Conservation (phyloP, 108 stramenopile species). For the Aureococcus anophagefferens region DNA sequence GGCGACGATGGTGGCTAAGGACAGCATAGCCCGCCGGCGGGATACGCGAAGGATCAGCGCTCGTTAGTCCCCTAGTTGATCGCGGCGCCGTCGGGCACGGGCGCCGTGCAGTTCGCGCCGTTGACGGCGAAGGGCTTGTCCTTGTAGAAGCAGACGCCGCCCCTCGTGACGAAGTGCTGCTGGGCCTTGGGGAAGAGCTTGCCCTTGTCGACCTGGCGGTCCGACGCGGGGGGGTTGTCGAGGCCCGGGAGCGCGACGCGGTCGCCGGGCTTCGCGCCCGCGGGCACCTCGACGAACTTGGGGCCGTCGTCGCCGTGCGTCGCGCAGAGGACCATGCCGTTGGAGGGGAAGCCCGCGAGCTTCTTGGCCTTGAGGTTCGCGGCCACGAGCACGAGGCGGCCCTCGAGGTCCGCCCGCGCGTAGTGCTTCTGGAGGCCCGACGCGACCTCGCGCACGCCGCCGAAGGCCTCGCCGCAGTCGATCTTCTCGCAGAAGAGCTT, state of each 20-base stretch:
- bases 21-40: too few relatives aligned
- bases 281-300: slow-evolving; percentile 64
- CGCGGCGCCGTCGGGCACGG: too few relatives aligned
- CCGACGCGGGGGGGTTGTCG: slow-evolving; percentile 57
- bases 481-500: slow-evolving; percentile 86
- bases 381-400: slow-evolving; percentile 70
- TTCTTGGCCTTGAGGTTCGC: slow-evolving; percentile 83
- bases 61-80: too few relatives aligned
- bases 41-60: too few relatives aligned
- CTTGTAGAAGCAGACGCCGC: background rate
- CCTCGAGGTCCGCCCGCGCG: slow-evolving; percentile 70
- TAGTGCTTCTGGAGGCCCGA: slow-evolving; percentile 77
- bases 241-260: slow-evolving; percentile 61
- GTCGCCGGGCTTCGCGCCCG: slow-evolving; percentile 61
- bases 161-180: background rate
- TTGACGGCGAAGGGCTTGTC: background rate
- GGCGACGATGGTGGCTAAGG: too few relatives aligned
- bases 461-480: slow-evolving; percentile 60
- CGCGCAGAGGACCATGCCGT: slow-evolving; percentile 86
- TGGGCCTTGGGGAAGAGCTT: slow-evolving; percentile 63
- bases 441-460: slow-evolving; percentile 68
- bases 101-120: too few relatives aligned
- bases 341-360: slow-evolving; percentile 74
- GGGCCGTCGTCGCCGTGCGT: slow-evolving; percentile 59
- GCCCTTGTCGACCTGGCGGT: slow-evolving; percentile 78